phyloP scores from a whole-genome alignment of 495 filamentous ascomycete species.

The Aspergillus ellipticus region DNA sequence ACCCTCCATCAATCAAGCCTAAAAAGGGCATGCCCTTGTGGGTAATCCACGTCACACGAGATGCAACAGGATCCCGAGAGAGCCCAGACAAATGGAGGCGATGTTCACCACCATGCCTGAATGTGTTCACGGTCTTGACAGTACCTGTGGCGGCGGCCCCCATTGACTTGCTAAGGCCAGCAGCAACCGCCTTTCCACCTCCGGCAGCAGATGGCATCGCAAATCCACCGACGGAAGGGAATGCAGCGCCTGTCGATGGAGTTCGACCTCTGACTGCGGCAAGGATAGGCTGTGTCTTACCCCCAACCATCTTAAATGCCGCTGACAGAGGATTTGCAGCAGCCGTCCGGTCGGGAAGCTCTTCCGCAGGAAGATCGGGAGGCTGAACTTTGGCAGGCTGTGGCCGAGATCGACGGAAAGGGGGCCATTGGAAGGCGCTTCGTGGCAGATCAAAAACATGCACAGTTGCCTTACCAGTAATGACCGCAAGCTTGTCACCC shows the following conservation, averaged over 20 bases:
- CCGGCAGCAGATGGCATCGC: constrained; percentile 62
- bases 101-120: constrained; percentile 82
- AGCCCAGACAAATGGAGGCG: constrained; percentile 68
- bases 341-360: constrained; percentile 48
- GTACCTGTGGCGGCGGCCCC: constrained; percentile 76
- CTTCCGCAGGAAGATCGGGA: constrained; percentile 30
- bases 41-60: constrained; percentile 40
- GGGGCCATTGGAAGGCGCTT: constrained; percentile 84
- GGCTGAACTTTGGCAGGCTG: constrained; percentile 35
- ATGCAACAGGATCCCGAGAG: constrained; percentile 35
- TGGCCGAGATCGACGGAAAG: constrained; percentile 60
- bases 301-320: constrained; percentile 54
- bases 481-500: constrained; percentile 75
- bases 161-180: constrained; percentile 77
- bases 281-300: constrained; percentile 56
- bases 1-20: constrained; percentile 35
- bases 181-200: constrained; percentile 76
- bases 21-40: constrained; percentile 35
- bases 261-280: constrained; percentile 52
- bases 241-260: constrained; percentile 46
- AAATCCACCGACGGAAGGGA: constrained; percentile 43
- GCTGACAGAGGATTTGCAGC: constrained; percentile 61
- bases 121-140: constrained; percentile 70
- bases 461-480: constrained; percentile 89
- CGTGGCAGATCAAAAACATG: constrained; percentile 85